Base-by-base conservation (phyloP, 306 rosid genomes). In the Acacia confusa region DNA sequence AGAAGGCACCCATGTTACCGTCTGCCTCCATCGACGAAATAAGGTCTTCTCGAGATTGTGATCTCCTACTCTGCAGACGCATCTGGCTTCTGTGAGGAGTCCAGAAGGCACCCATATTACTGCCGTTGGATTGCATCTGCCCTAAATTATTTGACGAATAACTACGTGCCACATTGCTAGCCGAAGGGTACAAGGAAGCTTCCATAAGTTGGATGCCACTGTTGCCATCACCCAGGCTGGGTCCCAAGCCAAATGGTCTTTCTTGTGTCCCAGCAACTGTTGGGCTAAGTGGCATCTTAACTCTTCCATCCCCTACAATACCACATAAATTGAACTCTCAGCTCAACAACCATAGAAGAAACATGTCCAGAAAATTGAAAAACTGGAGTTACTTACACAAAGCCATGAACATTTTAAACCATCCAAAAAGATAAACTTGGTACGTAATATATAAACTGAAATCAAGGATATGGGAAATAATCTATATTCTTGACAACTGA, bases 41-140 rank as follows among this genome's bases (percentile, higher is more conserved):
- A 20, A 93, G 93, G 78, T 95, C 99, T 90, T 95, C 98, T 47
- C 98, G 94, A 80, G 99, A 95, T 80, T 95, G 99, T 0, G 99
- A 95, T 79, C 98, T 91, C 85, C 99, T 83, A 83, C 99, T 95
- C 86, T 92, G 98, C 83, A 95, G 93, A 43, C 65, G 94, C 98
- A 91, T 95, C 94, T 95, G 92, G 86, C 92, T 74, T 86, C 97
- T 79, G 83, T 85, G 91, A 34, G 99, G 93, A 22, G 96, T 69
- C 98, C 98, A 86, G 88, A 93, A 92, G 72, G 94, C 73, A 30
- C 91, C 94, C 82, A 85, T 85, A 81, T 72, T 80, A 70, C 88
- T 77, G 72, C 81, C 81, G 79, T 93, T 96, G 36, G 89, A 83
- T 79, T 90, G 97, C 92, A 92, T 89, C 88, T 93, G 98, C 48